Evolutionary conservation across 345 rosid genomes (phyloP), one percentile per base, ranked within the genome.

Genomic region (Camelina neglecta): DNA sequence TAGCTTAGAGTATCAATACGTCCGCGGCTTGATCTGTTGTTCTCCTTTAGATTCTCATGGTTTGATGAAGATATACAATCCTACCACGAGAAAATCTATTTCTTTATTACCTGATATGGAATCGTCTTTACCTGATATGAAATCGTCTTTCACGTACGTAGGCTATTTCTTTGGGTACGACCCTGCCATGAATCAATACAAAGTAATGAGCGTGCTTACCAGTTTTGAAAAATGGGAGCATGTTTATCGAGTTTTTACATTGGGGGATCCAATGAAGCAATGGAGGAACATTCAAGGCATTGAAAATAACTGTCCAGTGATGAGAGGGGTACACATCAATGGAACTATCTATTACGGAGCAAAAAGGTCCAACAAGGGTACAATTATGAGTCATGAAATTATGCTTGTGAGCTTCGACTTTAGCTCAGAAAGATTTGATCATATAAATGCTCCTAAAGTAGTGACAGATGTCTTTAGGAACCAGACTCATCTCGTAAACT

Each of bases 61-160:
- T n/a, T n/a, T n/a, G n/a, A n/a, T n/a, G n/a, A n/a, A n/a, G n/a
- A 61, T 61, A 61, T 61, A 61, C 49, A 61, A 61, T 31, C 50
- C 66, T 61, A 61, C 50, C 20, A 41, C 66, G 11, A 16, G 64
- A 23, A 23, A 35, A 18, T 16, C 11, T 0, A 0, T 59, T 36
- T 7, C 15, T 18, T 59, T 59, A 59, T 59, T 59, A 59, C 64
- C 60, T n/a, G 60, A 0, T 24, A 24, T 24, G 26, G 26, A 24
- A 24, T 24, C 26, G 26, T 24, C 26, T 24, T 24, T 24, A 24
- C 26, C 26, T 24, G 26, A 55, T n/a, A 26, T 55, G 31, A 7
- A 21, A 11, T 53, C 57, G 23, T 31, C 57, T 42, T 5, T 3
- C 15, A 42, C 15, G 47, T 0, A 42, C 15, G 9, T 1, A 42